Percentiles rank a stretch among this genome's conserved stretches.
Conservation (phyloP, 2,329 filamentous ascomycete species). For the Magnaporthiopsis incrustans region DNA sequence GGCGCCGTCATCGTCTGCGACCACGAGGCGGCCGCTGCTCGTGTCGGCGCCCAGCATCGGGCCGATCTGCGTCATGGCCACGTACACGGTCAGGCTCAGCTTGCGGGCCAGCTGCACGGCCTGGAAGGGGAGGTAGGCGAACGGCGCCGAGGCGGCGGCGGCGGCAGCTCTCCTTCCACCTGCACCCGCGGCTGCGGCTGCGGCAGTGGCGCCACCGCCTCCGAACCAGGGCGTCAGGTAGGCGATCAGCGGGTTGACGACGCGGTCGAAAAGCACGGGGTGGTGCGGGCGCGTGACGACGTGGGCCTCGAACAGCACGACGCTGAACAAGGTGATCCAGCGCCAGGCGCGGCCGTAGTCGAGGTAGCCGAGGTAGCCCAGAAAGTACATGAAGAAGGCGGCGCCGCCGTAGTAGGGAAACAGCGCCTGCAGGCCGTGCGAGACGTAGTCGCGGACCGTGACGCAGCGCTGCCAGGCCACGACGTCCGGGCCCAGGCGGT, state of each 20-base stretch:
- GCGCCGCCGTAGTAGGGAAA: conserved; percentile 54
- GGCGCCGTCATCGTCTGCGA: conserved; percentile 18
- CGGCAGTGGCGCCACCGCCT: background rate
- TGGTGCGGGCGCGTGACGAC: conserved; percentile 45
- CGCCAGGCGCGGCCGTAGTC: conserved; percentile 60
- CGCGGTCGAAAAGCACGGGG: conserved; percentile 29
- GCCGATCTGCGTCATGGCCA: conserved; percentile 74
- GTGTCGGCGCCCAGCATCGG: conserved; percentile 49
- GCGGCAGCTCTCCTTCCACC: conserved; percentile 16
- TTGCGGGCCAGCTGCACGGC: conserved; percentile 68
- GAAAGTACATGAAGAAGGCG: conserved; percentile 48
- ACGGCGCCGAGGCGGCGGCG: background rate
- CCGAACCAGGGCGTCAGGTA: conserved; percentile 25
- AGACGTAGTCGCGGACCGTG: conserved; percentile 66
- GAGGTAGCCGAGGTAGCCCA: conserved; percentile 59
- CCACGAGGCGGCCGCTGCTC: conserved; percentile 17
- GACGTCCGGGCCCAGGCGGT: conserved; percentile 73
- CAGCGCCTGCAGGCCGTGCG: conserved; percentile 49
- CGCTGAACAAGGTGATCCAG: conserved; percentile 47
- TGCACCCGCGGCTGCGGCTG: conserved; percentile 15
- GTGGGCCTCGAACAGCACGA: conserved; percentile 50
- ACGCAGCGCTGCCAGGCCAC: conserved; percentile 56
- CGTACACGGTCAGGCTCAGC: conserved; percentile 68
- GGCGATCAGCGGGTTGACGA: conserved; percentile 25
- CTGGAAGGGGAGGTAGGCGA: conserved; percentile 71